Base-by-base conservation (phyloP, 768 basidiomycete genomes). In the Dentipellis sp. region DNA sequence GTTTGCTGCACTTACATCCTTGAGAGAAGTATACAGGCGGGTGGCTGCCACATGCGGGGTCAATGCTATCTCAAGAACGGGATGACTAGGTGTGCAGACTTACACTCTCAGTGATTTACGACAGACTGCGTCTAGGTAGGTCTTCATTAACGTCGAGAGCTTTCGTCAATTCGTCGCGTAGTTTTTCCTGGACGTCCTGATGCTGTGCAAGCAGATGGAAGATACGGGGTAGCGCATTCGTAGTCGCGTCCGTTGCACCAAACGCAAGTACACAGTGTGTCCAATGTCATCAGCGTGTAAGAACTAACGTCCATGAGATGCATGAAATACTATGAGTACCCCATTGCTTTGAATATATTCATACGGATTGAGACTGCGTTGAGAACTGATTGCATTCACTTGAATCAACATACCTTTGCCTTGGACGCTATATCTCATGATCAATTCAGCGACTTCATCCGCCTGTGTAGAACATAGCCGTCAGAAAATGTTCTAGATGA, bases 51-150 rank as follows among this genome's bases (percentile, higher is more conserved):
- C 39, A n/a, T 10, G 39, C n/a, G 39, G 10, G n/a, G n/a, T 40
- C 39, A 40, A n/a, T 40, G 39, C 39, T 40, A 10, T n/a, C n/a
- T 10, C 10, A n/a, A 40, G 10, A 10, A 40, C 10, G 39, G 39
- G 10, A 10, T 40, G 39, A 40, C 10, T 40, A 10, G 39, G 39
- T n/a, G n/a, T 10, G 21, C 10, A 21, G 10, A 74, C 72, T 58
- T 75, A 53, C 21, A 74, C 56, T 23, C 77, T 68, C 49, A 78
- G 56, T 2, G 71, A 74, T 63, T 78, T 77, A 16, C 71, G 69
- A 40, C 74, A 63, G 42, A 78, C 62, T 7, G 69, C 72, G 55
- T 80, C 78, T 47, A 80, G 69, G 63, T 75, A 78, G 1, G 75
- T 69, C 71, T 1, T 70, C 71, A 4, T 59, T n/a, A 46, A 34